Base-by-base conservation (phyloP, 192 early-diverging fungal species). In the Chytriomyces confervae region DNA sequence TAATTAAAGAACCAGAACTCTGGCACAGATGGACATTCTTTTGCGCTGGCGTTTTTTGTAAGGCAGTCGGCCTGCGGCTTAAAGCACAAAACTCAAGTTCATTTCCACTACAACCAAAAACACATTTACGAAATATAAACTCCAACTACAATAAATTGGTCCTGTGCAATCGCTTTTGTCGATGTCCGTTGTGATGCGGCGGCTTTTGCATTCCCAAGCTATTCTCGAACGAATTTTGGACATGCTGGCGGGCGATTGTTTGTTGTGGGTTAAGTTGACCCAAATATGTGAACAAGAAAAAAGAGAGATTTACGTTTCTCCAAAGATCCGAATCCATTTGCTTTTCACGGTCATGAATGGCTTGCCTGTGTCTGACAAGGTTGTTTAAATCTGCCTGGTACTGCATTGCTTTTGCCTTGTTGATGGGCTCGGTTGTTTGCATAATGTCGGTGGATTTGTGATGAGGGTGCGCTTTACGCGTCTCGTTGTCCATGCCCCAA, bases 201-300 rank as follows among this genome's bases (percentile, higher is more conserved):
- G 53, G 53, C 53, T n/a, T 57, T n/a, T 65, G 16, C 47, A 20
- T 68, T 72, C 69, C 69, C 24, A 72, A 45, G 50, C 44, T 7
- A 13, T 72, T 72, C 16, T 72, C 69, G 27, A 72, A 72, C 44
- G 69, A 57, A 43, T 72, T 72, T 72, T 72, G 51, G 27, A 23
- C 44, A 18, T 72, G 69, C 69, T 72, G 69, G 6, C 7, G 18
- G 23, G 27, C 16, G 27, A 10, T 16, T 1, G 18, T 16, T 18
- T 69, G 2, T 57, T 45, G 20, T 24, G 24, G 24, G 24, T 27
- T 27, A 27, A 27, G 24, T 0, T 27, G 24, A 27, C 24, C 24
- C 24, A 27, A 27, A 27, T 27, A 27, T 27, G 24, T 27, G 0
- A 27, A 27, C 50, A 23, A 72, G 13, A 29, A 9, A 27, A 27